Base-by-base conservation (phyloP, 768 basidiomycete genomes). In the Rhodotorula toruloides region DNA sequence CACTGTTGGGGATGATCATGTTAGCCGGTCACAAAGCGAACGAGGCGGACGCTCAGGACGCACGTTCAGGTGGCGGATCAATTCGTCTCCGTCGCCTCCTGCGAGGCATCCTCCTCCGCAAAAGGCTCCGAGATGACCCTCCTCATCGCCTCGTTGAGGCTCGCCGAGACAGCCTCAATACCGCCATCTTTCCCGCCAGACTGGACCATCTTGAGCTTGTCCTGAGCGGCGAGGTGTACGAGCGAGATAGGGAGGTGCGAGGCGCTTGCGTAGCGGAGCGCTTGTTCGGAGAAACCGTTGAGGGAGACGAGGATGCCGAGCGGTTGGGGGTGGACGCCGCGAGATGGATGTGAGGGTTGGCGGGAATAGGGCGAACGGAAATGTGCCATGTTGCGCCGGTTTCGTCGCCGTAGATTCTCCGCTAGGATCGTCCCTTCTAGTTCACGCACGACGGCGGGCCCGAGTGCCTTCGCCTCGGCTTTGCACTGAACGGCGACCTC, bases 401-500 rank as follows among this genome's bases (percentile, higher is more conserved):
- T n/a, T n/a, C n/a, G n/a, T n/a, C n/a, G n/a, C n/a, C n/a, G 42
- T 29, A 32, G 37, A 40, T 8, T 4, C 16, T 27, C 25, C 11
- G 58, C 40, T 21, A 44, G 50, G 22, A 68, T 6, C 22, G 62
- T 42, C 22, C 62, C 61, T 37, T 63, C 67, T 40, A 68, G 59
- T 31, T 68, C 67, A 27, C 67, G 52, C 3, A 68, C 37, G 39
- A 39, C 27, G 0, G 55, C 29, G 22, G 67, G 61, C 8, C 58
- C 53, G 22, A 68, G 21, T 13, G 12, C 14, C 0, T 16, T 4
- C 13, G 10, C 0, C 40, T 59, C 44, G n/a, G 67, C 67, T 34
- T 68, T 68, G 62, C 67, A 68, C 48, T 68, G 67, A 11, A 68
- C 54, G 39, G 63, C 7, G 31, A 54, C 62, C 22, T 5, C 48